Conservation (phyloP, 768 basidiomycete species). For the Boletus rufocinnamomeus region DNA sequence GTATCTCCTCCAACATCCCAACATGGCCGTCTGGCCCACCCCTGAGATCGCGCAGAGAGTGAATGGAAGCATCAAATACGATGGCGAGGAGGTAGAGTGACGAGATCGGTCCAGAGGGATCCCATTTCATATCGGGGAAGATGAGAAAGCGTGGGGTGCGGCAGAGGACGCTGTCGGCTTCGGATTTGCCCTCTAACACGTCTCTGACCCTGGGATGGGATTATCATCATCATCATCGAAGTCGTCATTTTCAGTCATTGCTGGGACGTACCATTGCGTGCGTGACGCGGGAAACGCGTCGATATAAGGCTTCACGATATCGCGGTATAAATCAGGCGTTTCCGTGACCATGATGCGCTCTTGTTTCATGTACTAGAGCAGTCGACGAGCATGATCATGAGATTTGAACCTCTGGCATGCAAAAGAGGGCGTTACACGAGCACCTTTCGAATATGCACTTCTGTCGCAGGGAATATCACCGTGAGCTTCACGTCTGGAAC, state of each 20-base stretch:
- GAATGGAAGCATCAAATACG: conserved; percentile 58
- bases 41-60: conserved; percentile 73
- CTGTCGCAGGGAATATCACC: conserved; percentile 86
- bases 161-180: conserved; percentile 71
- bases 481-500: conserved; percentile 78
- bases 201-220: conserved; percentile 70
- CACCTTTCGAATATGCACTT: conserved; percentile 80
- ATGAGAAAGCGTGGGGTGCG: conserved; percentile 70
- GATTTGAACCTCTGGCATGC: not conserved
- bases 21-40: conserved; percentile 54
- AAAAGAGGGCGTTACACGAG: not conserved
- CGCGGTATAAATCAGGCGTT: conserved; percentile 74
- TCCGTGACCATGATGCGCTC: conserved; percentile 73
- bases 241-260: not conserved
- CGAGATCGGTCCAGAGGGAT: conserved; percentile 58
- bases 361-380: conserved; percentile 72
- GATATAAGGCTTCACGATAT: conserved; percentile 78
- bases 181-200: conserved; percentile 75
- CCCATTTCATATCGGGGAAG: conserved; percentile 98
- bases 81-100: conserved; percentile 88
- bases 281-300: conserved; percentile 68
- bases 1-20: conserved; percentile 65
- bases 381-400: not conserved
- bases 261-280: conserved; percentile 72
- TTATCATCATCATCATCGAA: too few species aligned